Evolutionary conservation across 139 green algal genomes (phyloP).

Genomic region (Micromonas pusilla): DNA sequence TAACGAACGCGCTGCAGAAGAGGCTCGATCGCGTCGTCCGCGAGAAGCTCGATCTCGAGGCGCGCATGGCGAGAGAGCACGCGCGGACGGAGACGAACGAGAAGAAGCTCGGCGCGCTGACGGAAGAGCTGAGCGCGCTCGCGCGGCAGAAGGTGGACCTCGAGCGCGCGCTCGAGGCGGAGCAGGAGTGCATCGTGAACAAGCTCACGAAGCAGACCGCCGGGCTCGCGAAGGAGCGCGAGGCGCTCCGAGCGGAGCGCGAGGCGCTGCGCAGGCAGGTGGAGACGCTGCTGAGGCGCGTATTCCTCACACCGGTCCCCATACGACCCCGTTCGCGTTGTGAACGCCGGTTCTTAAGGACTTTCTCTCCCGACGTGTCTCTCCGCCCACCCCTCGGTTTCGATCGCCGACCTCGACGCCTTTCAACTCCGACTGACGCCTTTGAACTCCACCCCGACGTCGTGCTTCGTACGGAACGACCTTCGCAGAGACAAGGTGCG

Average conservation of each 20-base stretch:
- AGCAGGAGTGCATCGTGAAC: constrained; percentile 72
- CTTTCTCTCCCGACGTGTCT: no score
- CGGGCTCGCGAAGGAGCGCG: not conserved
- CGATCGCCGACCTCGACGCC: no score
- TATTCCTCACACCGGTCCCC: no score
- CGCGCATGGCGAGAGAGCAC: not conserved
- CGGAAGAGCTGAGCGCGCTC: not conserved
- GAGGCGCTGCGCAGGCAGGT: not conserved
- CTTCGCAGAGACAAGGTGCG: not conserved
- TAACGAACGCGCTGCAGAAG: constrained; percentile 72
- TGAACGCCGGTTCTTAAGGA: no score
- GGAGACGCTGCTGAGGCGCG: constrained; percentile 27
- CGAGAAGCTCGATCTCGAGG: not conserved
- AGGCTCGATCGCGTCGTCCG: constrained; percentile 52
- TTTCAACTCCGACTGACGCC: no score
- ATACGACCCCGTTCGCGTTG: no score
- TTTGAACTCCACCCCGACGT: no score
- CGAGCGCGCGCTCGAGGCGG: constrained; percentile 51
- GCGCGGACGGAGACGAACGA: not conserved
- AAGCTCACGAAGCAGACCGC: constrained; percentile 51
- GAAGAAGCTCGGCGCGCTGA: constrained; percentile 7
- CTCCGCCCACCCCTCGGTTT: no score
- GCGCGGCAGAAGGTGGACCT: constrained; percentile 48
- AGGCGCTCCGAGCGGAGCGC: not conserved
- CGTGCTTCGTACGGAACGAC: no score